Evolutionary conservation across 371 early-diverging fungal genomes (phyloP), one percentile per base, ranked within the genome.

Genomic region (Blastocladiella emersonii): DNA sequence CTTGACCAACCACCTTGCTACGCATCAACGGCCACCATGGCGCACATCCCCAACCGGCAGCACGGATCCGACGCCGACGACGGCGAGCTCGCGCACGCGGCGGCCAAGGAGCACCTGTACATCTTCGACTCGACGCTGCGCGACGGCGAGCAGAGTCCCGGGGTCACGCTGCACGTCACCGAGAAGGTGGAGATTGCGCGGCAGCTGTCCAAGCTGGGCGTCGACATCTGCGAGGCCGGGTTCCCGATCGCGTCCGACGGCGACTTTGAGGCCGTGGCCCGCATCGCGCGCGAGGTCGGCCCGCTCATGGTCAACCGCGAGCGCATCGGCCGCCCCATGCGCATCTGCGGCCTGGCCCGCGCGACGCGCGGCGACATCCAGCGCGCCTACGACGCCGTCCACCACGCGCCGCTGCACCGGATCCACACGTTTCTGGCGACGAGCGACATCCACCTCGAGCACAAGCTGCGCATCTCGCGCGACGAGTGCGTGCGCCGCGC

Each of bases 91-190:
- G n/a, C n/a, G n/a, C n/a, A n/a, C n/a, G n/a, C n/a, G n/a, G n/a
- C n/a, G n/a, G n/a, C n/a, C 63, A 87, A 88, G 74, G 81, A 90
- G 34, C 89, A 90, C 74, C 81, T 94, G 35, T 82, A 91, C 68
- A 85, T 95, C 66, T 93, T 93, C 68, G 95, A 96, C 70, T 94
- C 96, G 6, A 88, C 91, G 56, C 87, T 96, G 56, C 82, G 96
- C 67, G 96, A 96, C 71, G 95, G 94, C 61, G 95, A 95, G 76
- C 95, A 90, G 90, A 91, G 93, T 49, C 95, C 97, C 10, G 95
- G 97, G 67, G 94, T 93, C 37, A 95, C 93, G 61, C 81, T 96
- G 43, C 90, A 85, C 66, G 81, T 83, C 3, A 84, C 85, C 41
- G 97, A 96, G 76, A 96, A 96, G 77, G 77, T 96, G 59, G 88